phyloP scores from a whole-genome alignment of 1,284 basidiomycete genomes.

The Veloboletus limbatus region DNA sequence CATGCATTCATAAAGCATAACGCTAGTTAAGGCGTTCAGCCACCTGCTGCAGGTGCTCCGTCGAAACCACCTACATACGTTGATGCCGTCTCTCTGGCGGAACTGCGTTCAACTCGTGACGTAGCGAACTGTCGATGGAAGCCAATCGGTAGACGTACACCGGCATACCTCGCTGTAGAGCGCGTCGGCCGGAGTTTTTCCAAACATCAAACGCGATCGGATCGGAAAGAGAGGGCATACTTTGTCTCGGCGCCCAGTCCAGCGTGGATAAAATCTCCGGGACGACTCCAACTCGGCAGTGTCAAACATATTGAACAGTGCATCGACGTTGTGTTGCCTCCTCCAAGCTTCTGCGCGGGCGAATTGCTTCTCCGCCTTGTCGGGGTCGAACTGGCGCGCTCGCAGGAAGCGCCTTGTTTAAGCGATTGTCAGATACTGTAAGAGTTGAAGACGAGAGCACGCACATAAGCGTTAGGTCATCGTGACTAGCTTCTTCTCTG shows the following conservation, averaged over 20 bases:
- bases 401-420: conserved; percentile 66
- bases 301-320: conserved; percentile 59
- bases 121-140: conserved; percentile 48
- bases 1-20: conserved; percentile 67
- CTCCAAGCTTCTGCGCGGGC: conserved; percentile 64
- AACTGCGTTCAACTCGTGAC: conserved; percentile 58
- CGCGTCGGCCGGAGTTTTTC: background rate
- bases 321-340: conserved; percentile 54
- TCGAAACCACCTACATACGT: conserved; percentile 56
- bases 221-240: conserved; percentile 32
- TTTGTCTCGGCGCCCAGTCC: conserved; percentile 76
- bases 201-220: background rate
- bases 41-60: background rate
- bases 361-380: conserved; percentile 70
- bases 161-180: conserved; percentile 58
- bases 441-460: conserved; percentile 24
- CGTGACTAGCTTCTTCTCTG: conserved; percentile 46
- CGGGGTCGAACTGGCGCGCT: conserved; percentile 61
- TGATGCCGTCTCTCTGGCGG: conserved; percentile 57
- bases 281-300: conserved; percentile 56
- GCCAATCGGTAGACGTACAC: conserved; percentile 70
- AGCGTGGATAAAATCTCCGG: conserved; percentile 69
- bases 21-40: conserved; percentile 29
- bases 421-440: background rate
- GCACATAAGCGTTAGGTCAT: conserved; percentile 67